These are phyloP conservation scores for Pseudogymnoascus sp. DNA, from an alignment of 2,329 filamentous ascomycete species.

Conservation along the genomic window DNA sequence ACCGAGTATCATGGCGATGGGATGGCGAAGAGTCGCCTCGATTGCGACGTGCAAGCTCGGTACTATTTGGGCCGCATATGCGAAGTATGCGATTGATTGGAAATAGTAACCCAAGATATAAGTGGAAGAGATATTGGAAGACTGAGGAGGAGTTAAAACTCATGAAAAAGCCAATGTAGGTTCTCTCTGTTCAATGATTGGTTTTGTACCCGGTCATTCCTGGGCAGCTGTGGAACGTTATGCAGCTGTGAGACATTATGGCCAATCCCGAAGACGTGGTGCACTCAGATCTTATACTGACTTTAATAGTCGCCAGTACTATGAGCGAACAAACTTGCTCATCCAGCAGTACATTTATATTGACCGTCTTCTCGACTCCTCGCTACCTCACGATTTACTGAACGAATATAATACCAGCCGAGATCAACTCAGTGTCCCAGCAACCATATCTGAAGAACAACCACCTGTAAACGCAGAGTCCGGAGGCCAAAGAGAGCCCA, in stretches of 20 bases:
- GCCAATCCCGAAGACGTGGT: neutral
- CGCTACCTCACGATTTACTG: slow-evolving; percentile 81
- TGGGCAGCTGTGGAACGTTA: neutral
- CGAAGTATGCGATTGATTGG: slow-evolving; percentile 82
- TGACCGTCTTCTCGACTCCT: slow-evolving; percentile 81
- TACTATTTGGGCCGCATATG: slow-evolving; percentile 63
- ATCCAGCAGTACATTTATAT: slow-evolving; percentile 92
- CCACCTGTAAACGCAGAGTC: slow-evolving; percentile 15
- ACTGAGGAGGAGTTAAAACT: slow-evolving; percentile 62
- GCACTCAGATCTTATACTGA: neutral
- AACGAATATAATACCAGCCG: slow-evolving; percentile 65
- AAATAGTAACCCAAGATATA: slow-evolving; percentile 75
- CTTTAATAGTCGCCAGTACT: slow-evolving; percentile 60
- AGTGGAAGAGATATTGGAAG: slow-evolving; percentile 83
- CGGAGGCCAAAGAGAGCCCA: slow-evolving; percentile 16
- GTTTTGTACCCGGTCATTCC: neutral
- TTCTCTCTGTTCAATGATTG: slow-evolving; percentile 10
- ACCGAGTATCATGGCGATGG: slow-evolving; percentile 10
- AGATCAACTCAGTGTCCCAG: slow-evolving; percentile 53
- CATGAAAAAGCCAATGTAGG: slow-evolving; percentile 63
- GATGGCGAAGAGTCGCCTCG: slow-evolving; percentile 28
- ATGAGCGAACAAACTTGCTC: slow-evolving; percentile 79
- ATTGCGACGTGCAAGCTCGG: slow-evolving; percentile 49
- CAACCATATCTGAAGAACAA: slow-evolving; percentile 67
- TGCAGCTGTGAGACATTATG: neutral